Percentiles rank a stretch among this genome's conserved stretches.
These are phyloP conservation scores for Psilocybe cyanescens DNA, from an alignment of 768 basidiomycete species.

Conservation along the genomic window DNA sequence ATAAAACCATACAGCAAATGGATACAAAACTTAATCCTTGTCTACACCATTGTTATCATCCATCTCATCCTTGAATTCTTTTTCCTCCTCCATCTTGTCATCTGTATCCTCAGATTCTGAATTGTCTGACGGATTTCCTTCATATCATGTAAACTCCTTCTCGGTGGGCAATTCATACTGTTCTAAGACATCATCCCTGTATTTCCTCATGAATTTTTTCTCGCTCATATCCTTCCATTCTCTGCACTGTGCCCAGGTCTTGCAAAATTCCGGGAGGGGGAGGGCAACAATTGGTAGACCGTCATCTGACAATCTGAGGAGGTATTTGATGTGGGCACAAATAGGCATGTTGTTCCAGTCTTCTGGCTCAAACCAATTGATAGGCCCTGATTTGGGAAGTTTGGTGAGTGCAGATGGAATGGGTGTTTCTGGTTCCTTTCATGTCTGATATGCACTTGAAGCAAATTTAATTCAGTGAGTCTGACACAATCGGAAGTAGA, in stretches of 20 bases:
- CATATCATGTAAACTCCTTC: slow-evolving; percentile 13
- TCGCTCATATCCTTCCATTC: slow-evolving; percentile 23
- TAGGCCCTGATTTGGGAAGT: slow-evolving; percentile 12
- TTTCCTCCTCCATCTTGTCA: too few species aligned
- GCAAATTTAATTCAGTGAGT: too few species aligned
- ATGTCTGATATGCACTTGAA: neutral
- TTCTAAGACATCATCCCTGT: slow-evolving; percentile 23
- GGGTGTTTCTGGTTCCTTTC: neutral
- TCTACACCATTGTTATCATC: too few species aligned
- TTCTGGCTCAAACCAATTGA: slow-evolving; percentile 28
- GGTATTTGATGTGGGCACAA: slow-evolving; percentile 16
- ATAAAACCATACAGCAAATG: too few species aligned
- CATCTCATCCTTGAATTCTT: too few species aligned
- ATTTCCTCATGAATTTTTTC: slow-evolving; percentile 23
- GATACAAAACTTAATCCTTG: too few species aligned
- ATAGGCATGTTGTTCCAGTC: slow-evolving; percentile 25
- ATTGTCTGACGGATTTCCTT: too few species aligned
- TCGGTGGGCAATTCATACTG: slow-evolving; percentile 25
- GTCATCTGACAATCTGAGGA: neutral
- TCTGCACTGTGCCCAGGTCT: neutral
- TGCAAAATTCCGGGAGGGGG: slow-evolving; percentile 4
- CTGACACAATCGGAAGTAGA: neutral
- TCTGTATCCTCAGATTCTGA: too few species aligned
- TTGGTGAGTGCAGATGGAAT: neutral
- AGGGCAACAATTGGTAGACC: neutral